Evolutionary conservation across 1,284 basidiomycete genomes (phyloP).

Genomic region (Moesziomyces globuligerus): DNA sequence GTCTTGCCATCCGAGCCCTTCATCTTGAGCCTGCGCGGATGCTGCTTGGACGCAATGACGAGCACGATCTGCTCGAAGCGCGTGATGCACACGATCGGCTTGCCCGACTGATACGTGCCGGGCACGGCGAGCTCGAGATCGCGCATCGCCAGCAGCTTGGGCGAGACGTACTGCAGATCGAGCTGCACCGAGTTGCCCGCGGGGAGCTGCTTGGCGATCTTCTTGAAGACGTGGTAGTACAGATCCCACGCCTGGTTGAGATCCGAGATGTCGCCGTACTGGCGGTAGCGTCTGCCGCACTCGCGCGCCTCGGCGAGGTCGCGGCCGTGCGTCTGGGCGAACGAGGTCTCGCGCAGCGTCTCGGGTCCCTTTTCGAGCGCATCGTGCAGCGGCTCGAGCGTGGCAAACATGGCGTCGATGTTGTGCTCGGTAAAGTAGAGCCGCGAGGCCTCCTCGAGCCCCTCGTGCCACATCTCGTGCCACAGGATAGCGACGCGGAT

Average conservation of each 20-base stretch:
- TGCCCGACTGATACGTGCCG: conserved; percentile 92
- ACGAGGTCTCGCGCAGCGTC: conserved; percentile 93
- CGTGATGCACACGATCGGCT: conserved; percentile 85
- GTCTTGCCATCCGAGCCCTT: conserved; percentile 92
- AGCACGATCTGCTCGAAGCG: conserved; percentile 70
- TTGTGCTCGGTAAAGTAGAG: conserved; percentile 98
- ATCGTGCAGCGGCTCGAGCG: conserved; percentile 91
- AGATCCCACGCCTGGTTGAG: conserved; percentile 99
- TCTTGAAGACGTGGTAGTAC: conserved; percentile 95
- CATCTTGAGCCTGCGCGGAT: conserved; percentile 87
- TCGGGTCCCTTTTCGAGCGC: conserved; percentile 95
- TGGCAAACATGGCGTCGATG: conserved; percentile 97
- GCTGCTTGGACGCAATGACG: conserved; percentile 98
- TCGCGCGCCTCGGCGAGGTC: conserved; percentile 95
- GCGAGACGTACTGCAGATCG: conserved; percentile 97
- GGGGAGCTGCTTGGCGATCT: conserved; percentile 92
- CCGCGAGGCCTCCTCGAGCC: conserved; percentile 95
- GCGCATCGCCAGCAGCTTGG: conserved; percentile 85
- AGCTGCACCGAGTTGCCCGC: conserved; percentile 80
- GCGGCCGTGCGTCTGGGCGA: conserved; percentile 91
- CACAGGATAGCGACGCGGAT: conserved; percentile 98
- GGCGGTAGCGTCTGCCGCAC: conserved; percentile 85
- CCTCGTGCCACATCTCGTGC: conserved; percentile 99
- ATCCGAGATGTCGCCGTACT: conserved; percentile 84
- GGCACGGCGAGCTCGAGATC: conserved; percentile 95